phyloP scores from a whole-genome alignment of 2,329 filamentous ascomycete species.

The Aspergillus quadricinctus region DNA sequence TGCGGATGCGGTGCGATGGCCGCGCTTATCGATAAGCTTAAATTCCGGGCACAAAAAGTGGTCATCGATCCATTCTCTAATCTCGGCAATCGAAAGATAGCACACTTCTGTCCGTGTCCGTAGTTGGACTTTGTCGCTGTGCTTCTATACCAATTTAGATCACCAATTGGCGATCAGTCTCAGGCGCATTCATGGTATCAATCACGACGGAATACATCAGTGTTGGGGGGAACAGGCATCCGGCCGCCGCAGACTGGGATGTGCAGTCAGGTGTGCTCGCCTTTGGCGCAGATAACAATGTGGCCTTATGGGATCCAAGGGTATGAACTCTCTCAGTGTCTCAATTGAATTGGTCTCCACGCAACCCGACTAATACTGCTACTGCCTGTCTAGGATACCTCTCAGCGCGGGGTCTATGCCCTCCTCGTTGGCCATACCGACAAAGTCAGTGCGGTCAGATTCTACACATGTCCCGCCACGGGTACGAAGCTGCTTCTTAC shows the following conservation, averaged over 20 bases:
- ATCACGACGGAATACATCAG: slow-evolving; percentile 56
- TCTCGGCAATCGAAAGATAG: slow-evolving; percentile 14
- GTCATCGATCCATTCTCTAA: slow-evolving; percentile 6
- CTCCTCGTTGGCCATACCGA: slow-evolving; percentile 74
- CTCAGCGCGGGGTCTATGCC: slow-evolving; percentile 55
- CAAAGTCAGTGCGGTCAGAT: slow-evolving; percentile 77
- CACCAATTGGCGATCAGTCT: not conserved
- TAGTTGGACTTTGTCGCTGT: not conserved
- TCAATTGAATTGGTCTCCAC: not conserved
- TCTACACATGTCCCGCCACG: slow-evolving; percentile 56
- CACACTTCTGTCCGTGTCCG: not conserved
- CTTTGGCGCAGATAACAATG: slow-evolving; percentile 82
- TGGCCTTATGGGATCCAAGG: slow-evolving; percentile 80
- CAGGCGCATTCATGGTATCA: slow-evolving; percentile 30
- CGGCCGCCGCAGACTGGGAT: slow-evolving; percentile 87
- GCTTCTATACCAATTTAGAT: not conserved
- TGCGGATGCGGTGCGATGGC: slow-evolving; percentile 9
- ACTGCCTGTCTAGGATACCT: slow-evolving; percentile 35
- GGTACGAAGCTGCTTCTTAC: slow-evolving; percentile 61
- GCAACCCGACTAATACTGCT: slow-evolving; percentile 1
- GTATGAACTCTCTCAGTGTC: slow-evolving; percentile 46
- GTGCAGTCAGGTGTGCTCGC: slow-evolving; percentile 65
- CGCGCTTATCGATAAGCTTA: slow-evolving; percentile 39
- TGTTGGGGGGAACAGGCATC: slow-evolving; percentile 84
- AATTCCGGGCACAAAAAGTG: slow-evolving; percentile 20